Conservation (phyloP, 1,284 basidiomycete genomes). For the Xerocomus minutiporus region DNA sequence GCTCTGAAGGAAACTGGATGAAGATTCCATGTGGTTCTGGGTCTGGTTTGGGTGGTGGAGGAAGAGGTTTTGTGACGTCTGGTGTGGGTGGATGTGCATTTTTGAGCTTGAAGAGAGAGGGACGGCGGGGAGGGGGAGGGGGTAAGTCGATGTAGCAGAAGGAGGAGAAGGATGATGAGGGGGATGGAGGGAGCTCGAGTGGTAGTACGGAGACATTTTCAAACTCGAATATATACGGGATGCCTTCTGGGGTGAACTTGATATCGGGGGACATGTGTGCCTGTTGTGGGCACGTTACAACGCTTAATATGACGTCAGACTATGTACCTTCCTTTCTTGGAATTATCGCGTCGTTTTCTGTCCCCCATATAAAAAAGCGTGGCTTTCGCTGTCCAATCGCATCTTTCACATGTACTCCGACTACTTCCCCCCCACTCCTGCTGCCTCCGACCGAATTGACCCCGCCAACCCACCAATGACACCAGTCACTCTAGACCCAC, state of each 20-base stretch:
- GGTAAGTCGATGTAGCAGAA: constrained; percentile 27
- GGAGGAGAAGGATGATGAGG: constrained; percentile 20
- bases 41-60: constrained; percentile 10
- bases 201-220: constrained; percentile 38
- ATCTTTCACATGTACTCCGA: constrained; percentile 18
- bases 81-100: background rate
- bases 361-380: no score
- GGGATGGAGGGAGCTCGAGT: background rate
- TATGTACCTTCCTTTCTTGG: constrained; percentile 30
- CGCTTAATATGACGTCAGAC: constrained; percentile 21
- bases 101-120: constrained; percentile 27
- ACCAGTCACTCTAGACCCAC: background rate
- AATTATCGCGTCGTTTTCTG: constrained; percentile 5
- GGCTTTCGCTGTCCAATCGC: background rate
- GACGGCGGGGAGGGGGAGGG: background rate
- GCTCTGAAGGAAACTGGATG: constrained; percentile 34
- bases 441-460: constrained; percentile 10
- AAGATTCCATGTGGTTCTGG: constrained; percentile 32
- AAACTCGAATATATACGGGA: constrained; percentile 39
- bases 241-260: constrained; percentile 41
- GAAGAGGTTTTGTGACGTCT: constrained; percentile 18
- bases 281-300: background rate
- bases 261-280: constrained; percentile 12
- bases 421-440: constrained; percentile 27
- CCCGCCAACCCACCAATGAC: constrained; percentile 9